These are phyloP conservation scores for Phytopythium delawarense DNA, from an alignment of 352 stramenopile genomes.

Conservation along the genomic window DNA sequence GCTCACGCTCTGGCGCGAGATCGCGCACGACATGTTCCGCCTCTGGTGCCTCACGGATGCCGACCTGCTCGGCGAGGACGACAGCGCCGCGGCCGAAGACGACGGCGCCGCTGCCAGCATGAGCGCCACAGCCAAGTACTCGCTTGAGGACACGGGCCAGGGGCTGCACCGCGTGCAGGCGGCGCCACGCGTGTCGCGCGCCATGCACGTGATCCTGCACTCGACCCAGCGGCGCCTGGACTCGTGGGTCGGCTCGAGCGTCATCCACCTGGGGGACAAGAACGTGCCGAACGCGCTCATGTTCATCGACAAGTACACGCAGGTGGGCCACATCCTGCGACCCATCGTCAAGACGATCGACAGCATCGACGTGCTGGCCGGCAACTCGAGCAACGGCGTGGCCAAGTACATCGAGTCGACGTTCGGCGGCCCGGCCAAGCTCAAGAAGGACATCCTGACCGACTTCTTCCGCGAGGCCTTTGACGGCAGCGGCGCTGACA, in stretches of 20 bases:
- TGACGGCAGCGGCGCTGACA: slow-evolving; percentile 93
- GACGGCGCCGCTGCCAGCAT: neutral
- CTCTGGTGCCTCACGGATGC: slow-evolving; percentile 95
- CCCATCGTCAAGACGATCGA: slow-evolving; percentile 88
- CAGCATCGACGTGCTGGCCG: slow-evolving; percentile 54
- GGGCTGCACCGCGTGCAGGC: slow-evolving; percentile 93
- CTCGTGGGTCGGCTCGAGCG: slow-evolving; percentile 91
- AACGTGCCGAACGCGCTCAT: slow-evolving; percentile 98
- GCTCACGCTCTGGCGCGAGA: slow-evolving; percentile 95
- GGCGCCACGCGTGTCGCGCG: slow-evolving; percentile 90
- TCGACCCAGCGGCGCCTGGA: slow-evolving; percentile 68
- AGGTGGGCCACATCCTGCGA: slow-evolving; percentile 86
- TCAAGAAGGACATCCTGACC: slow-evolving; percentile 90
- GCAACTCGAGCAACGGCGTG: slow-evolving; percentile 39
- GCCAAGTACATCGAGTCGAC: slow-evolving; percentile 60
- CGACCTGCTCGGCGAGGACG: slow-evolving; percentile 80
- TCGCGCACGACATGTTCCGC: slow-evolving; percentile 96
- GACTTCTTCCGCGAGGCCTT: slow-evolving; percentile 97
- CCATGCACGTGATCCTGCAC: slow-evolving; percentile 94
- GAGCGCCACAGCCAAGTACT: slow-evolving; percentile 55
- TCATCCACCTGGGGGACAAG: slow-evolving; percentile 97
- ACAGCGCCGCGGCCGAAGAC: slow-evolving; percentile 15
- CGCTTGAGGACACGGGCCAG: slow-evolving; percentile 93
- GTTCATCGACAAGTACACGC: slow-evolving; percentile 99
- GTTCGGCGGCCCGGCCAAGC: slow-evolving; percentile 82